Evolutionary conservation across 148 eudicot species (phyloP), one percentile per base, ranked within the genome.

Genomic region (Rheum nobile): DNA sequence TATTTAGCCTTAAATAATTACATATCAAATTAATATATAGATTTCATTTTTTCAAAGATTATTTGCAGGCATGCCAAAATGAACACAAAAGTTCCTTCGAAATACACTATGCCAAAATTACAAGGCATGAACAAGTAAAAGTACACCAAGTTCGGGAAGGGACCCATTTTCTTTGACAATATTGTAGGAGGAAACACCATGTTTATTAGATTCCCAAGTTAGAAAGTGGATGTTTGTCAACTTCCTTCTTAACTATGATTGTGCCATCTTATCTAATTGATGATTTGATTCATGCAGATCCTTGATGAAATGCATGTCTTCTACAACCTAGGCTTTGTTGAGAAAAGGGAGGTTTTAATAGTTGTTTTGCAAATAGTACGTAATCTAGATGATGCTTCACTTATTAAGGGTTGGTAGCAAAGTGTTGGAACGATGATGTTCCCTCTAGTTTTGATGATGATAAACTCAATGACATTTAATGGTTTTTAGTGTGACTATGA

Each of bases 291-390:
- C 78, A 1, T 84, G 87, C 94, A 96, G 99, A 90, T 96, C 75
- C 91, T 96, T 70, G 99, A 96, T 77, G 99, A 96, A 82, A 96
- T 96, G 99, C 99, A 97, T 17, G 97, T 96, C 74, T 96, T 96
- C 79, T 92, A 96, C 84, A 96, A 96, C 80, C 90, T 96, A 71
- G 87, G 83, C 84, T 83, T 95, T 72, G 83, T 85, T 80, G 99
- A 96, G 74, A 96, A 96, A 80, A 96, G 97, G 78, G 99, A 96
- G 83, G 92, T 92, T 75, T 77, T 92, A 83, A 86, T 92, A 55
- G 90, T 89, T 72, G 79, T 90, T 78, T 80, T 96, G 86, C 94
- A 96, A 92, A 90, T 96, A 65, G 71, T 96, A 54, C 92, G 99
- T 75, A 96, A 96, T 84, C 80, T 96, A 82, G 99, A 96, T 78